These are phyloP conservation scores for Leucocoprinus sp. DNA, from an alignment of 768 basidiomycete species.

Conservation along the genomic window DNA sequence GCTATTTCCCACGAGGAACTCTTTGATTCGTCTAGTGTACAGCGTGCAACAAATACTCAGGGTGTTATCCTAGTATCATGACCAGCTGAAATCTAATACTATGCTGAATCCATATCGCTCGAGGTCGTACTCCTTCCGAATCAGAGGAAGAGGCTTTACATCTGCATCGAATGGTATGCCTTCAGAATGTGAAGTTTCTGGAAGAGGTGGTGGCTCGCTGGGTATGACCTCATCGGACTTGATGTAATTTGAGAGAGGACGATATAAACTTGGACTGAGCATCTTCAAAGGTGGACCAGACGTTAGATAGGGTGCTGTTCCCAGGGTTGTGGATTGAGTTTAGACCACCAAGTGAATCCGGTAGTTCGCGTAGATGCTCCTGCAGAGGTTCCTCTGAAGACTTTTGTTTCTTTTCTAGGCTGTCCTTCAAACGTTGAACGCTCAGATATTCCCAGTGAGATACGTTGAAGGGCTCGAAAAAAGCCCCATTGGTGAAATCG, in stretches of 20 bases:
- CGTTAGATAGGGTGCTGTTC: background rate
- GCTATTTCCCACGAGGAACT: conserved; percentile 10
- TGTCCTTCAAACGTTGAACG: conserved; percentile 37
- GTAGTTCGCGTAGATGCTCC: background rate
- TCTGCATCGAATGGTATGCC: conserved; percentile 2
- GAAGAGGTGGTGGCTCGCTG: background rate
- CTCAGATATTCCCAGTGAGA: conserved; percentile 68
- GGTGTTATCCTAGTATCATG: conserved; percentile 9
- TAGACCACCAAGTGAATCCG: conserved; percentile 3
- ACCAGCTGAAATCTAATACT: conserved; percentile 72
- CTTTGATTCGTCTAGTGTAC: no score
- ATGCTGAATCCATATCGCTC: conserved; percentile 65
- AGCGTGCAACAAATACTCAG: background rate
- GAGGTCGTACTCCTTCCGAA: conserved; percentile 59
- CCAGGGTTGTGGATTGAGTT: background rate
- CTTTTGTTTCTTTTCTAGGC: conserved; percentile 29
- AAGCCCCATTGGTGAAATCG: conserved; percentile 52
- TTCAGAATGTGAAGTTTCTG: no score
- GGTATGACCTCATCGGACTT: background rate
- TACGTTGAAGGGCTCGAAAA: conserved; percentile 74
- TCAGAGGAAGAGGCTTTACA: conserved; percentile 18
- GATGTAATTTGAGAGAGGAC: conserved; percentile 2
- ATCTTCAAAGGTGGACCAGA: conserved; percentile 14
- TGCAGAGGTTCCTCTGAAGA: conserved; percentile 13
- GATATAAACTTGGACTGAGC: conserved; percentile 8